These are phyloP conservation scores for Oryza meridionalis DNA, from an alignment of 176 grass and related monocot species.

Conservation along the genomic window DNA sequence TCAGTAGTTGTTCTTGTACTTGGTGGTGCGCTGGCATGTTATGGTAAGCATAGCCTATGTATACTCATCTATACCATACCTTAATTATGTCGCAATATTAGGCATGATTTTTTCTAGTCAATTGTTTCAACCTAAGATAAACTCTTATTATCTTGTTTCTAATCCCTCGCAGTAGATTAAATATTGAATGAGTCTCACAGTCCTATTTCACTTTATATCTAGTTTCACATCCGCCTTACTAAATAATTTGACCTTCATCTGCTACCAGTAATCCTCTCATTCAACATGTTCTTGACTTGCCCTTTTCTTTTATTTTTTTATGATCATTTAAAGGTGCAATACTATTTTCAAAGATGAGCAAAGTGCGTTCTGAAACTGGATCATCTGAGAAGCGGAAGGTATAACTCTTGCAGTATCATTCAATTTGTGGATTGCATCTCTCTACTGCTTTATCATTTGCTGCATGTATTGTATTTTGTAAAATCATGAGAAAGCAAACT, in stretches of 20 bases:
- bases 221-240: slow-evolving; percentile 11
- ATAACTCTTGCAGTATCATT: slow-evolving; percentile 41
- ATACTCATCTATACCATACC: background rate
- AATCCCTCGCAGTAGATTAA: slow-evolving; percentile 14
- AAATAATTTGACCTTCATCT: slow-evolving; percentile 12
- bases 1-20: slow-evolving; percentile 79
- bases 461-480: background rate
- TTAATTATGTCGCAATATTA: slow-evolving; percentile 17
- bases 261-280: slow-evolving; percentile 27
- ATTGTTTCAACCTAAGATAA: slow-evolving; percentile 25
- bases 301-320: slow-evolving; percentile 41
- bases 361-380: slow-evolving; percentile 92
- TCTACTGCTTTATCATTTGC: background rate
- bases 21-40: slow-evolving; percentile 81
- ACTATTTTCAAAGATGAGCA: slow-evolving; percentile 97
- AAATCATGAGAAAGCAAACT: background rate
- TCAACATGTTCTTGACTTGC: slow-evolving; percentile 13
- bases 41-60: slow-evolving; percentile 65
- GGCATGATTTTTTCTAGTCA: background rate
- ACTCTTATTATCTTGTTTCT: slow-evolving; percentile 22
- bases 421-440: slow-evolving; percentile 19
- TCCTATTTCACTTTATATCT: slow-evolving; percentile 25
- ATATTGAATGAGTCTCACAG: background rate
- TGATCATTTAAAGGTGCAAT: slow-evolving; percentile 64
- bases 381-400: slow-evolving; percentile 98